Evolutionary conservation across 305 asterid species (phyloP).

Genomic region (Euphrasia arctica): DNA sequence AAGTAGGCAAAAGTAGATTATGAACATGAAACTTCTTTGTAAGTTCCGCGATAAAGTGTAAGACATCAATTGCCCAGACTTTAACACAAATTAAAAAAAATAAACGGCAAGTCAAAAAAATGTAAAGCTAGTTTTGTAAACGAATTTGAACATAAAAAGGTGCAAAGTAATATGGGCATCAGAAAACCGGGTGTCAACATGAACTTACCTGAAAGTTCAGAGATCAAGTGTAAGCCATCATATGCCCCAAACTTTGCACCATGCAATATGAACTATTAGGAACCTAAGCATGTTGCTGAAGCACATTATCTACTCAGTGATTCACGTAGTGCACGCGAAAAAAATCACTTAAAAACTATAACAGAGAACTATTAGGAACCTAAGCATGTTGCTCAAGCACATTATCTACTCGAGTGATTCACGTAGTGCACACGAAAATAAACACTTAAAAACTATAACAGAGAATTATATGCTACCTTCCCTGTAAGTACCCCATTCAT

Average conservation of each 20-base stretch:
- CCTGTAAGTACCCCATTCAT: constrained; percentile 95
- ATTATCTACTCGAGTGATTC: background rate
- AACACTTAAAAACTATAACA: background rate
- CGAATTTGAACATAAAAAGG: constrained; percentile 21
- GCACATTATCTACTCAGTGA: too few species aligned
- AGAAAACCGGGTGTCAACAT: constrained; percentile 40
- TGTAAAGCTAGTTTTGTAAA: constrained; percentile 9
- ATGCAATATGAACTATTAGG: background rate
- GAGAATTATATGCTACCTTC: constrained; percentile 61
- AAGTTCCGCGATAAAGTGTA: constrained; percentile 95
- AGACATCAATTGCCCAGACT: constrained; percentile 71
- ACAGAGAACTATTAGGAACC: too few species aligned
- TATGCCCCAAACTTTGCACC: constrained; percentile 52
- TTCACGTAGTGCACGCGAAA: too few species aligned
- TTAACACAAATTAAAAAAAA: constrained; percentile 22
- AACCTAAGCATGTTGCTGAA: too few species aligned
- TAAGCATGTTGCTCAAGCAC: constrained; percentile 7
- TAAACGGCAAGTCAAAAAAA: constrained; percentile 5
- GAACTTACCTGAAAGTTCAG: constrained; percentile 68
- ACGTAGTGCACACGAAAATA: background rate
- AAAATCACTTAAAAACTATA: too few species aligned
- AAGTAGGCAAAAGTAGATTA: constrained; percentile 30
- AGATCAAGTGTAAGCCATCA: constrained; percentile 75
- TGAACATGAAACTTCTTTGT: constrained; percentile 78
- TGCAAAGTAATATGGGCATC: constrained; percentile 54